Evolutionary conservation across 768 basidiomycete genomes (phyloP).

Genomic region (Coprinopsis sp.): DNA sequence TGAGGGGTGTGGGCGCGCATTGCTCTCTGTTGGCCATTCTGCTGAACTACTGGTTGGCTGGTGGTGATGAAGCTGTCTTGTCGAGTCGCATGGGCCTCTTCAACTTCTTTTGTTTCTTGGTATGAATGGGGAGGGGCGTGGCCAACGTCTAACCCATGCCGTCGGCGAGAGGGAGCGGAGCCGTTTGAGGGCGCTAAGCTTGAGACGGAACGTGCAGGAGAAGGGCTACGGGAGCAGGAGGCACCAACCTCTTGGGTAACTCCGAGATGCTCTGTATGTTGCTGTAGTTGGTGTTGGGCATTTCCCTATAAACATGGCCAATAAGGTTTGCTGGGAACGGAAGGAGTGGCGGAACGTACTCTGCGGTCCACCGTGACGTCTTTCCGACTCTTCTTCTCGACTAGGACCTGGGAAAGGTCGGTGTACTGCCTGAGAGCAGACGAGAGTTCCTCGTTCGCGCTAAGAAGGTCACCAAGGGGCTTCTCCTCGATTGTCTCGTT

Average conservation of each 20-base stretch:
- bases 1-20: too few species aligned
- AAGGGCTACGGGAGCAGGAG: conserved; percentile 40
- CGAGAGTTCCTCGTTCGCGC: conserved; percentile 66
- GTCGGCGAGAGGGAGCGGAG: too few species aligned
- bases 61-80: too few species aligned
- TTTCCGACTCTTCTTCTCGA: conserved; percentile 61
- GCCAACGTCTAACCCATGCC: too few species aligned
- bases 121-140: too few species aligned
- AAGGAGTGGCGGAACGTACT: conserved; percentile 37
- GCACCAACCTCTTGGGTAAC: conserved; percentile 30
- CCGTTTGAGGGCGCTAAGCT: conserved; percentile 29
- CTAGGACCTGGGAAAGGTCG: conserved; percentile 66
- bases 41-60: too few species aligned
- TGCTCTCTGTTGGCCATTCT: too few species aligned
- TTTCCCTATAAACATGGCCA: conserved; percentile 20
- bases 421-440: conserved; percentile 71
- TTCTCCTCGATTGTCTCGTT: conserved; percentile 69
- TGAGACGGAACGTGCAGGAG: conserved; percentile 37
- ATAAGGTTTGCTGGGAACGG: neutral
- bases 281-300: conserved; percentile 35
- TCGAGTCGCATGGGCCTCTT: conserved; percentile 20
- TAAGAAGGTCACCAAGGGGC: conserved; percentile 66
- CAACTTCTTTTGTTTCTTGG: too few species aligned
- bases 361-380: conserved; percentile 63
- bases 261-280: too few species aligned